phyloP scores from a whole-genome alignment of 1,139 yeast genomes.

The Zygosaccharomyces sapae region DNA sequence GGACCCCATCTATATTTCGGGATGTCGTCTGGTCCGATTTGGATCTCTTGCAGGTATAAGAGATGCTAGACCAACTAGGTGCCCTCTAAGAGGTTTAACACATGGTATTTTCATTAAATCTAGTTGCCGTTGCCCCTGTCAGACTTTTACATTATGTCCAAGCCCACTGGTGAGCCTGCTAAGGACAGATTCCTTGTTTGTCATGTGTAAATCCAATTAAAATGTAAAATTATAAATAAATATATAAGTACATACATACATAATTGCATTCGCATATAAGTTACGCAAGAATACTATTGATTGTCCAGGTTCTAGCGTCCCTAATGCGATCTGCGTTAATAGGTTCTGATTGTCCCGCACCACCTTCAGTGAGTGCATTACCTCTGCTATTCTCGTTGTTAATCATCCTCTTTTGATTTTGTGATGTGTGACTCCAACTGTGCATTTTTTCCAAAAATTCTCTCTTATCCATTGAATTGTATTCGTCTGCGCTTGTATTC shows the following conservation, averaged over 20 bases:
- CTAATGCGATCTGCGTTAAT: constrained; percentile 12
- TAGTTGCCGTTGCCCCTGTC: constrained; percentile 21
- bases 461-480: constrained; percentile 15
- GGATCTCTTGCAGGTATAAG: constrained; percentile 22
- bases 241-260: neutral
- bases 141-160: constrained; percentile 16
- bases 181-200: neutral
- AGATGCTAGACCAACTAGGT: constrained; percentile 22
- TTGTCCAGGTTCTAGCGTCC: constrained; percentile 19
- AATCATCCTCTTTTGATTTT: constrained; percentile 7
- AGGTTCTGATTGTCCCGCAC: constrained; percentile 2
- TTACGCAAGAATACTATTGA: constrained; percentile 9
- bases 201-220: constrained; percentile 1
- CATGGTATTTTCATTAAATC: constrained; percentile 18
- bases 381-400: neutral
- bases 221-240: neutral
- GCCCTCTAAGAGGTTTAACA: constrained; percentile 22
- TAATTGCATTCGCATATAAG: neutral
- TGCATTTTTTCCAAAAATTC: constrained; percentile 18
- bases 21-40: constrained; percentile 19
- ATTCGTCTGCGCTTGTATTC: constrained; percentile 7
- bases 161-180: constrained; percentile 22
- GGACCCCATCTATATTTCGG: constrained; percentile 10
- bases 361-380: too few relatives aligned
- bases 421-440: constrained; percentile 14